Conservation (phyloP, 768 basidiomycete genomes). For the Amanita rubescens region DNA sequence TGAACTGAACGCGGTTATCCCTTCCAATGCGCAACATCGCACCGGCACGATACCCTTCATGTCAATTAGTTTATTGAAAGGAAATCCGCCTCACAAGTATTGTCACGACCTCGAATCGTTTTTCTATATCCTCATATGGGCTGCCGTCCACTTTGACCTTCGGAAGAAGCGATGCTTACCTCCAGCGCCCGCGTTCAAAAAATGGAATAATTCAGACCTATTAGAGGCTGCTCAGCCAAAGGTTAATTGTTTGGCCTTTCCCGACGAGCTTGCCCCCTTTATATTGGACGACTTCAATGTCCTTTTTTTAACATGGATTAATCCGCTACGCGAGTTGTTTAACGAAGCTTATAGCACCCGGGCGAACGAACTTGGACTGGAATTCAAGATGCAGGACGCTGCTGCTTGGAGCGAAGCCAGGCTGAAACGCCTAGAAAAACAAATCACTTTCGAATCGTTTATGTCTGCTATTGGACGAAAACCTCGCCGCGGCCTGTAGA, state of each 20-base stretch:
- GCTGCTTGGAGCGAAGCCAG: no score
- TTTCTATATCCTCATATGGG: slow-evolving; percentile 17
- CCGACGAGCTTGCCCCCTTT: background rate
- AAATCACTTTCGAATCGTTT: background rate
- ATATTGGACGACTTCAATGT: background rate
- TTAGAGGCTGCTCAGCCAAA: background rate
- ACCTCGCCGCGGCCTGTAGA: no score
- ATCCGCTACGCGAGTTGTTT: background rate
- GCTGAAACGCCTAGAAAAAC: background rate
- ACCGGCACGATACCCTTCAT: slow-evolving; percentile 24
- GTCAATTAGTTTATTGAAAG: slow-evolving; percentile 19
- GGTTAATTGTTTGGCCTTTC: background rate
- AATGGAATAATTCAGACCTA: background rate
- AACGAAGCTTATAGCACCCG: background rate
- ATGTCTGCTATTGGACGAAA: background rate
- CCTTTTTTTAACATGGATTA: background rate
- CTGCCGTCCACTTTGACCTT: slow-evolving; percentile 8
- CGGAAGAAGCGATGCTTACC: background rate
- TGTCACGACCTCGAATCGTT: slow-evolving; percentile 20
- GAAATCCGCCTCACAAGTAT: slow-evolving; percentile 11
- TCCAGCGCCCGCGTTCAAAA: background rate
- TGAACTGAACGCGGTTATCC: background rate
- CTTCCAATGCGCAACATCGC: slow-evolving; percentile 13
- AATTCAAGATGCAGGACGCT: no score
- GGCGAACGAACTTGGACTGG: no score